Conservation (phyloP, 768 basidiomycete species). For the Podaxis sp. region DNA sequence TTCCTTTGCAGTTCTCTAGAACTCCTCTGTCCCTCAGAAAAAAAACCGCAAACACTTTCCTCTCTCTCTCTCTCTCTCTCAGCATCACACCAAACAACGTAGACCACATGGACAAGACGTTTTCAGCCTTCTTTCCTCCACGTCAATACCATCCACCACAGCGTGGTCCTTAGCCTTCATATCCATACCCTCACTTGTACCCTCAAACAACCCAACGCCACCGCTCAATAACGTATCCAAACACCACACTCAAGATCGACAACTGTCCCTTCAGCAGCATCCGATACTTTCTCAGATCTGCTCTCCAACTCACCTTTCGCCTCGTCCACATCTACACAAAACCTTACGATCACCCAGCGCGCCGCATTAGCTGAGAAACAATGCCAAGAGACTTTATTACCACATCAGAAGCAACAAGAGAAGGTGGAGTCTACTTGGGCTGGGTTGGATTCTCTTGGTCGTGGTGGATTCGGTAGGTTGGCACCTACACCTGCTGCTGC, state of each 20-base stretch:
- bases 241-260: no score
- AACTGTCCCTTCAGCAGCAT: not conserved
- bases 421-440: slow-evolving; percentile 54
- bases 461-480: slow-evolving; percentile 18
- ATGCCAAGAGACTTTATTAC: slow-evolving; percentile 24
- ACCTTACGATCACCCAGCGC: slow-evolving; percentile 75
- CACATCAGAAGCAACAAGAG: slow-evolving; percentile 27
- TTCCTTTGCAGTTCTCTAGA: slow-evolving; percentile 80
- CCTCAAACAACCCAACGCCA: slow-evolving; percentile 28
- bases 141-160: slow-evolving; percentile 19
- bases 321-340: slow-evolving; percentile 27
- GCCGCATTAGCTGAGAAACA: slow-evolving; percentile 16
- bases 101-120: slow-evolving; percentile 4
- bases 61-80: slow-evolving; percentile 14
- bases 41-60: slow-evolving; percentile 38
- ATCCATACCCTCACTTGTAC: no score
- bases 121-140: slow-evolving; percentile 19
- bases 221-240: slow-evolving; percentile 5
- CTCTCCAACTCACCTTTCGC: slow-evolving; percentile 44
- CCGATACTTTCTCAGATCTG: slow-evolving; percentile 75
- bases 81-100: slow-evolving; percentile 1
- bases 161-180: slow-evolving; percentile 13
- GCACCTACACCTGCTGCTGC: slow-evolving; percentile 7
- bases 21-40: slow-evolving; percentile 49
- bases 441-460: slow-evolving; percentile 49